Conservation (phyloP, 1,139 yeast species). For the Candida sp. region DNA sequence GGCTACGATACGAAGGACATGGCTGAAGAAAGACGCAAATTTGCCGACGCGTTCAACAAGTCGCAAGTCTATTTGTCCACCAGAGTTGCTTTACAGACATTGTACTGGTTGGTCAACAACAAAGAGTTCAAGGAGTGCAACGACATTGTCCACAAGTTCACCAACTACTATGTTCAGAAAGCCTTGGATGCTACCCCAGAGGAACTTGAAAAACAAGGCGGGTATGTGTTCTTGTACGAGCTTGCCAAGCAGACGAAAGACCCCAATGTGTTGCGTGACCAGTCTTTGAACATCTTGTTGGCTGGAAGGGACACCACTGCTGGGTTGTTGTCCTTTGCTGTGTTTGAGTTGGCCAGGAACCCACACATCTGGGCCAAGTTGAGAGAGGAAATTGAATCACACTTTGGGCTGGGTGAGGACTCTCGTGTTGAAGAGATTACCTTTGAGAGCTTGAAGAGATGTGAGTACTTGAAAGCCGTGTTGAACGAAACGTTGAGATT, state of each 20-base stretch:
- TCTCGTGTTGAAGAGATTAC: slow-evolving; percentile 12
- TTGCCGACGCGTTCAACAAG: slow-evolving; percentile 32
- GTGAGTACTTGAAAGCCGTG: slow-evolving; percentile 50
- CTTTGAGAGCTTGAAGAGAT: slow-evolving; percentile 48
- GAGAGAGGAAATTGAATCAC: slow-evolving; percentile 31
- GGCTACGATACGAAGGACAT: slow-evolving; percentile 22
- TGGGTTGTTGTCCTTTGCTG: slow-evolving; percentile 45
- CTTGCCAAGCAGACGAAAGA: slow-evolving; percentile 49
- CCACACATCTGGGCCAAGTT: slow-evolving; percentile 39
- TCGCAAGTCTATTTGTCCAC: slow-evolving; percentile 33
- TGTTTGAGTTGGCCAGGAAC: slow-evolving; percentile 45
- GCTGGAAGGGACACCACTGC: slow-evolving; percentile 57
- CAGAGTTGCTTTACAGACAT: slow-evolving; percentile 31
- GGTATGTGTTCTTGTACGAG: slow-evolving; percentile 48
- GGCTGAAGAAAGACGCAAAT: slow-evolving; percentile 23
- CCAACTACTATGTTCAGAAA: slow-evolving; percentile 28
- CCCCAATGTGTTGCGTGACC: slow-evolving; percentile 46
- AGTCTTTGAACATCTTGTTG: slow-evolving; percentile 45
- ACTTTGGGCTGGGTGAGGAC: slow-evolving; percentile 25
- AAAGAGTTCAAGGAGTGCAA: slow-evolving; percentile 23
- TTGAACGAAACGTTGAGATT: slow-evolving; percentile 53
- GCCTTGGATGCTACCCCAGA: slow-evolving; percentile 30
- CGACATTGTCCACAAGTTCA: slow-evolving; percentile 31
- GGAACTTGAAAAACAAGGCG: slow-evolving; percentile 28
- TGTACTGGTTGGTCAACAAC: slow-evolving; percentile 28